These are phyloP conservation scores for Aspergillus candidus DNA, from an alignment of 2,329 filamentous ascomycete species.

Conservation along the genomic window DNA sequence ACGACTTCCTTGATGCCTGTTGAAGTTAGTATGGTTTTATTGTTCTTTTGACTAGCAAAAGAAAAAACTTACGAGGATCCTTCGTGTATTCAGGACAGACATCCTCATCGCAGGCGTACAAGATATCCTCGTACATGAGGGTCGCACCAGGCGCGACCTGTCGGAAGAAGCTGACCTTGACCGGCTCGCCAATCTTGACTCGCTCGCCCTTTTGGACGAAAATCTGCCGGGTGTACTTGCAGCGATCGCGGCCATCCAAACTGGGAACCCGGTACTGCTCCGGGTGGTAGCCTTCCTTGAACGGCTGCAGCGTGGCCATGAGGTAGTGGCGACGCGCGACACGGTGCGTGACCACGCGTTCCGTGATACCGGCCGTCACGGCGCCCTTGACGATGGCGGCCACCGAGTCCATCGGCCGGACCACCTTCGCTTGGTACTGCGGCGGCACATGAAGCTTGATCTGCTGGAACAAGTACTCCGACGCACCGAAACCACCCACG, in stretches of 20 bases:
- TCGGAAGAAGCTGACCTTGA: constrained; percentile 98
- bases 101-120: constrained; percentile 97
- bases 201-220: constrained; percentile 98
- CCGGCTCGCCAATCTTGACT: constrained; percentile 97
- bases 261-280: constrained; percentile 97
- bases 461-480: constrained; percentile 98
- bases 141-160: constrained; percentile 95
- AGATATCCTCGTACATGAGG: constrained; percentile 97
- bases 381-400: constrained; percentile 98
- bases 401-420: constrained; percentile 97
- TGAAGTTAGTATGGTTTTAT: constrained; percentile 1
- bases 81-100: constrained; percentile 98
- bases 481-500: constrained; percentile 95
- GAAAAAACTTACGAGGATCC: constrained; percentile 77
- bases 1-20: constrained; percentile 98
- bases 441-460: constrained; percentile 98
- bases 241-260: constrained; percentile 92
- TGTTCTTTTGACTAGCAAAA: background rate
- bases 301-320: constrained; percentile 97
- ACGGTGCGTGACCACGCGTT: constrained; percentile 93
- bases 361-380: constrained; percentile 94
- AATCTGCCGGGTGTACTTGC: constrained; percentile 97
- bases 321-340: constrained; percentile 96
- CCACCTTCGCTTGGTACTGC: constrained; percentile 97
- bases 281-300: constrained; percentile 97